Conservation (phyloP, 208 protist species). For the Leishmania turanica region DNA sequence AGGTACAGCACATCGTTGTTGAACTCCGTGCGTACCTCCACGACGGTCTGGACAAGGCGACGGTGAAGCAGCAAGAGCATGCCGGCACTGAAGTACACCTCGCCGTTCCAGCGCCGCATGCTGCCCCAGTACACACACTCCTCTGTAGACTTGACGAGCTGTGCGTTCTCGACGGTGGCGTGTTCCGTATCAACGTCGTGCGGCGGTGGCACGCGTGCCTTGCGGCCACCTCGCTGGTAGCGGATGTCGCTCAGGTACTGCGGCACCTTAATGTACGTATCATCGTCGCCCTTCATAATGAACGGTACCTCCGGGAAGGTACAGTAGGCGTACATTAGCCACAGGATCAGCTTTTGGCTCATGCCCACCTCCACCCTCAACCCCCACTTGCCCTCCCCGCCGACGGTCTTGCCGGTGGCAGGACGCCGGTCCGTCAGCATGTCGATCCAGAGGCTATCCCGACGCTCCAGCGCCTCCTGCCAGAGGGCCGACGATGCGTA, state of each 20-base stretch:
- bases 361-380: conserved; percentile 32
- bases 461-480: conserved; percentile 27
- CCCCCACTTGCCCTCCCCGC: conserved; percentile 31
- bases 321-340: conserved; percentile 32
- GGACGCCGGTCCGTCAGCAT: conserved; percentile 30
- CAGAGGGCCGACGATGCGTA: conserved; percentile 19
- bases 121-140: conserved; percentile 32
- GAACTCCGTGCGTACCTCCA: conserved; percentile 7
- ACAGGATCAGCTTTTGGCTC: conserved; percentile 44
- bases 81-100: conserved; percentile 20
- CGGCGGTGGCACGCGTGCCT: not conserved
- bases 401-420: conserved; percentile 18
- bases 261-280: conserved; percentile 39
- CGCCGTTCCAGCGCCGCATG: conserved; percentile 22
- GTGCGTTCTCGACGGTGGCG: not conserved
- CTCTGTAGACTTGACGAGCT: not conserved
- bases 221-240: not conserved
- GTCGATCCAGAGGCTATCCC: conserved; percentile 28
- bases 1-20: conserved; percentile 19
- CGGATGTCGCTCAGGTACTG: conserved; percentile 39
- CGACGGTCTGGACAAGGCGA: conserved; percentile 12
- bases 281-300: conserved; percentile 44
- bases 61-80: conserved; percentile 27
- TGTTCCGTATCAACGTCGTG: not conserved
- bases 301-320: conserved; percentile 26